These are phyloP conservation scores for Suhomyces tanzawaensis DNA, from an alignment of 805 yeast species.

Conservation along the genomic window DNA sequence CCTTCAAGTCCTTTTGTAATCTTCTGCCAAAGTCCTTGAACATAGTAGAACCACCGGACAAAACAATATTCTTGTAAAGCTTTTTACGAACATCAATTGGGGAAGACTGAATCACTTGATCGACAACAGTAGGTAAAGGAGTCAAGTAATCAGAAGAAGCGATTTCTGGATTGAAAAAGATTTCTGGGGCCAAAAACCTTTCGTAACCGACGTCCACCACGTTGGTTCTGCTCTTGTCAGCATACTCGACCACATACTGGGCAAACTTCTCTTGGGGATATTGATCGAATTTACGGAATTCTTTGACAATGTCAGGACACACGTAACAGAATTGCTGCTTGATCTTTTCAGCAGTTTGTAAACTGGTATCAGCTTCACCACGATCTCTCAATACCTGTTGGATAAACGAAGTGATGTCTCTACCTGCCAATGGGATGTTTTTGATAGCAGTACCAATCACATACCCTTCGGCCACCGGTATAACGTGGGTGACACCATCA, in stretches of 20 bases:
- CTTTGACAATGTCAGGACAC: conserved; percentile 96
- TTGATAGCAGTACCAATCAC: conserved; percentile 97
- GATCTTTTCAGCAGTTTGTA: conserved; percentile 94
- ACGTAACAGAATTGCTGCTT: conserved; percentile 97
- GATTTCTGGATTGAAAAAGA: conserved; percentile 96
- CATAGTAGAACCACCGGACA: conserved; percentile 98
- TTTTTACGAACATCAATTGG: conserved; percentile 99
- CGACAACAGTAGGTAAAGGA: conserved; percentile 95
- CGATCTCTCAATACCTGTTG: conserved; percentile 94
- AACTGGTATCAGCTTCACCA: conserved; percentile 90
- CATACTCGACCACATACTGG: conserved; percentile 83
- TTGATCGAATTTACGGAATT: conserved; percentile 89
- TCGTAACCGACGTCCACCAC: conserved; percentile 94
- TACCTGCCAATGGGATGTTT: conserved; percentile 97
- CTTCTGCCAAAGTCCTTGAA: conserved; percentile 97
- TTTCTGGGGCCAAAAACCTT: conserved; percentile 97
- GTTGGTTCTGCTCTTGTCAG: conserved; percentile 52
- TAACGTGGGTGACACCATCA: conserved; percentile 98
- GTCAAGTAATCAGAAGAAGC: conserved; percentile 93
- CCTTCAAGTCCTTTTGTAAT: conserved; percentile 89
- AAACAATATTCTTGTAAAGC: conserved; percentile 88
- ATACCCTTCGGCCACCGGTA: conserved; percentile 98
- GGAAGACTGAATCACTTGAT: conserved; percentile 88
- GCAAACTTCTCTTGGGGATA: conserved; percentile 88
- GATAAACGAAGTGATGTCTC: conserved; percentile 92